These are phyloP conservation scores for Linum tenue DNA, from an alignment of 345 rosid genomes.

Conservation along the genomic window DNA sequence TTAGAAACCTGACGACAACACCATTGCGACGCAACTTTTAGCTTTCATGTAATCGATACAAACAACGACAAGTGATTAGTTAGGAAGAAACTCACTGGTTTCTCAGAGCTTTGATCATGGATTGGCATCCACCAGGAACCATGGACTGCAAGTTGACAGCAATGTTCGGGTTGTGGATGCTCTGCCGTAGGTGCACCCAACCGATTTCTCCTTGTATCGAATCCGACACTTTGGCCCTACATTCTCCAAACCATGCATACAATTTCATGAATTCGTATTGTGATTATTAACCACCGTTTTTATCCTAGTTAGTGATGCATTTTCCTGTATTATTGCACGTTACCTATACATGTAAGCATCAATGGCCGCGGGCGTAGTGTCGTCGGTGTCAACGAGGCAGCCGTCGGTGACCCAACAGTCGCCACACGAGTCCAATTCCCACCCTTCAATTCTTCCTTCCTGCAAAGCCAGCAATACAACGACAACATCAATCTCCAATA, in stretches of 20 bases:
- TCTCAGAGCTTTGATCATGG: conserved; percentile 40
- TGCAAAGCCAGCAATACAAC: conserved; percentile 7
- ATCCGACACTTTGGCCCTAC: conserved; percentile 60
- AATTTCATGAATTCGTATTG: background rate
- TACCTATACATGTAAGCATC: conserved; percentile 91
- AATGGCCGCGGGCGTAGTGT: conserved; percentile 45
- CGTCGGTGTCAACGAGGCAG: conserved; percentile 75
- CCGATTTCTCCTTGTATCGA: conserved; percentile 50
- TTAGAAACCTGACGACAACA: conserved; percentile 47
- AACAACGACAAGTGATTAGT: background rate
- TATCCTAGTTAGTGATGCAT: background rate
- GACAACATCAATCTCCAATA: too few relatives aligned
- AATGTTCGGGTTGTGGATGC: conserved; percentile 83
- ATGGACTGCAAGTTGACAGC: conserved; percentile 76
- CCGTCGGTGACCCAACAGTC: conserved; percentile 95
- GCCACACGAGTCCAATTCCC: conserved; percentile 83
- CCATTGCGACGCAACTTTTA: background rate
- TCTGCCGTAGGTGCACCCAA: conserved; percentile 83
- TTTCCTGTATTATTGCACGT: conserved; percentile 3
- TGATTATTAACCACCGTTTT: too few relatives aligned
- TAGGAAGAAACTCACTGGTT: conserved; percentile 35
- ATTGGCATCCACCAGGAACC: conserved; percentile 52
- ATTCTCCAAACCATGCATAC: background rate
- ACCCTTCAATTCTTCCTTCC: conserved; percentile 64
- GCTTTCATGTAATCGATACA: background rate